Percentiles rank a stretch among this genome's conserved stretches.
Conservation (phyloP, 495 filamentous ascomycete genomes). For the Chaetomium cochliodes region DNA sequence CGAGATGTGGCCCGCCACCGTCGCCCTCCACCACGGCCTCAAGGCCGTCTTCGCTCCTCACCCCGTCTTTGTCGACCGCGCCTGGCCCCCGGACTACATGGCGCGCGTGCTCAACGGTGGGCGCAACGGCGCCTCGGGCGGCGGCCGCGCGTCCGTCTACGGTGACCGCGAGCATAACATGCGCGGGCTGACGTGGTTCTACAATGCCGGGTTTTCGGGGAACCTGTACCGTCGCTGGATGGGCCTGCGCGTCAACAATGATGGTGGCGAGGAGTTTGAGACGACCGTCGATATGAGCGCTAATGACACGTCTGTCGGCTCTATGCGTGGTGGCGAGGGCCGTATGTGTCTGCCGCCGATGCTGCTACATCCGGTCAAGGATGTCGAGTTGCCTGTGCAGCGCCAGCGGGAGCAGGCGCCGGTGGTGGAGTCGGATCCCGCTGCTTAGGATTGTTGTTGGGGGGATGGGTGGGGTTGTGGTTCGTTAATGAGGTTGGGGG, state of each 20-base stretch:
- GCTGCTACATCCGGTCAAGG: constrained; percentile 92
- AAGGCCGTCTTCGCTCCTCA: constrained; percentile 95
- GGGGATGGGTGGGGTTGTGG: too few species aligned
- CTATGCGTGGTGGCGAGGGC: constrained; percentile 62
- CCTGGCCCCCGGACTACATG: constrained; percentile 79
- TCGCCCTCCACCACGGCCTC: constrained; percentile 86
- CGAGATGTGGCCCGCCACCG: constrained; percentile 91
- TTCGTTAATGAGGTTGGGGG: too few species aligned
- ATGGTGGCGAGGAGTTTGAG: constrained; percentile 83
- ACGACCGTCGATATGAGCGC: constrained; percentile 53
- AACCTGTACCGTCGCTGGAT: constrained; percentile 88
- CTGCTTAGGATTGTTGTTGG: constrained; percentile 23
- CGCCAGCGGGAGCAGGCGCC: constrained; percentile 48
- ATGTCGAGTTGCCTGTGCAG: constrained; percentile 74
- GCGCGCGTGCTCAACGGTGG: constrained; percentile 83
- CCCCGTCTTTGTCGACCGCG: constrained; percentile 84
- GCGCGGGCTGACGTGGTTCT: constrained; percentile 87
- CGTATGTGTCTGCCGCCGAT: constrained; percentile 92
- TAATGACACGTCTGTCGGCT: constrained; percentile 46
- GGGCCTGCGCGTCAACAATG: constrained; percentile 78
- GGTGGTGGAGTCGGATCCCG: constrained; percentile 42
- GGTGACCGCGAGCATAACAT: constrained; percentile 90
- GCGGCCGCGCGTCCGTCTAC: constrained; percentile 71
- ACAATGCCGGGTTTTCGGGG: constrained; percentile 79
- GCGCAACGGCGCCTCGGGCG: constrained; percentile 71